Conservation (phyloP, 768 basidiomycete genomes). For the Lactarius psammicola region DNA sequence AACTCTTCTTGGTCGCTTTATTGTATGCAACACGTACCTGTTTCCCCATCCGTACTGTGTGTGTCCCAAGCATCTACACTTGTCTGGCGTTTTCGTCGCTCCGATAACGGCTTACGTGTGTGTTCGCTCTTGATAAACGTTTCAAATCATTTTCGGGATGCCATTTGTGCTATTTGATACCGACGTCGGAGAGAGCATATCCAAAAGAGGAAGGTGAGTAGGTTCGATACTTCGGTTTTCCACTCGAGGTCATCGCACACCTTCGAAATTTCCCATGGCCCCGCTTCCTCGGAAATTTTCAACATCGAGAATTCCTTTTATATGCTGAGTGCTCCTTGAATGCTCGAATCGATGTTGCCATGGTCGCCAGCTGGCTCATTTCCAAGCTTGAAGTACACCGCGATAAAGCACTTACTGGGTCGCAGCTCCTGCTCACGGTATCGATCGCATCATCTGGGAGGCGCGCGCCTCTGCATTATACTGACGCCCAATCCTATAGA, state of each 20-base stretch:
- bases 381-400: constrained; percentile 10
- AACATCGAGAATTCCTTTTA: neutral
- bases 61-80: constrained; percentile 5
- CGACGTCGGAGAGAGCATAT: neutral
- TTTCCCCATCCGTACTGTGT: constrained; percentile 12
- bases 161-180: neutral
- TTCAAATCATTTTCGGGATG: neutral
- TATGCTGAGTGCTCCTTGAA: neutral
- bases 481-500: constrained; percentile 40
- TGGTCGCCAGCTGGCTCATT: constrained; percentile 11
- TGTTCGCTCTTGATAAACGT: constrained; percentile 3
- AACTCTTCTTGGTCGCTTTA: constrained; percentile 13
- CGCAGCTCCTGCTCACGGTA: constrained; percentile 19
- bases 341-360: constrained; percentile 5
- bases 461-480: neutral
- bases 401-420: constrained; percentile 11
- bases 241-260: neutral
- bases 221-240: constrained; percentile 9
- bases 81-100: neutral
- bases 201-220: constrained; percentile 27
- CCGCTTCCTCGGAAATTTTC: neutral
- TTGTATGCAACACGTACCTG: constrained; percentile 21
- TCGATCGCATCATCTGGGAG: neutral
- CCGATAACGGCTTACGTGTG: neutral
- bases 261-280: constrained; percentile 12